A percentile compares a stretch with the other conserved stretches of the same genome.
Conservation (phyloP, 805 yeast species). For the Suhomyces faveliae region DNA sequence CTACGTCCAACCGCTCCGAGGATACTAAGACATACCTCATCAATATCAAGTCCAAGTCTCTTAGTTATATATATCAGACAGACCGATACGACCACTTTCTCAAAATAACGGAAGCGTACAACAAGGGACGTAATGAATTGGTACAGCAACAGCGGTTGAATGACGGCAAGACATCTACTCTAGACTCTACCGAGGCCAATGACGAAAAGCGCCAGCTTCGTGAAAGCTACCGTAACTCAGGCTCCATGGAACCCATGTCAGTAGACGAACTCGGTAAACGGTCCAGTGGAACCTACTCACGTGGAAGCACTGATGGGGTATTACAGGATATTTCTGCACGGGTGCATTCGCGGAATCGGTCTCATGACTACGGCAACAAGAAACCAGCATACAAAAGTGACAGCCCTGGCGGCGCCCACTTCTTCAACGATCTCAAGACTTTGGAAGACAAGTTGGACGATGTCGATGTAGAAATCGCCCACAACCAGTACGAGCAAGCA, state of each 20-base stretch:
- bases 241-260: slow-evolving; percentile 37
- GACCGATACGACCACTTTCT: slow-evolving; percentile 57
- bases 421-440: slow-evolving; percentile 47
- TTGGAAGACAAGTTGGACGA: slow-evolving; percentile 67
- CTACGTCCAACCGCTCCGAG: slow-evolving; percentile 10
- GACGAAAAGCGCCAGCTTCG: slow-evolving; percentile 40
- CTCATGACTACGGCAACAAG: slow-evolving; percentile 40
- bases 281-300: slow-evolving; percentile 20
- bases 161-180: slow-evolving; percentile 12
- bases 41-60: slow-evolving; percentile 46
- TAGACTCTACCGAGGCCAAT: slow-evolving; percentile 20
- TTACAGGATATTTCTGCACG: slow-evolving; percentile 60
- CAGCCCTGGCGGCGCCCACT: slow-evolving; percentile 22
- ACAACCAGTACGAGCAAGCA: slow-evolving; percentile 50
- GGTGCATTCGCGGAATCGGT: slow-evolving; percentile 58
- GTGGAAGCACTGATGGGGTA: slow-evolving; percentile 39
- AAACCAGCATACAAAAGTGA: slow-evolving; percentile 14
- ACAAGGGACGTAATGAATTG: slow-evolving; percentile 59
- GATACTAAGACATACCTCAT: slow-evolving; percentile 38
- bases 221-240: slow-evolving; percentile 50
- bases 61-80: slow-evolving; percentile 58
- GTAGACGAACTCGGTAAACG: slow-evolving; percentile 29
- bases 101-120: slow-evolving; percentile 53
- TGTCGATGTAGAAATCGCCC: slow-evolving; percentile 64
- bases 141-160: slow-evolving; percentile 28